phyloP scores from a whole-genome alignment of 768 basidiomycete species.

The Jaapia argillacea region DNA sequence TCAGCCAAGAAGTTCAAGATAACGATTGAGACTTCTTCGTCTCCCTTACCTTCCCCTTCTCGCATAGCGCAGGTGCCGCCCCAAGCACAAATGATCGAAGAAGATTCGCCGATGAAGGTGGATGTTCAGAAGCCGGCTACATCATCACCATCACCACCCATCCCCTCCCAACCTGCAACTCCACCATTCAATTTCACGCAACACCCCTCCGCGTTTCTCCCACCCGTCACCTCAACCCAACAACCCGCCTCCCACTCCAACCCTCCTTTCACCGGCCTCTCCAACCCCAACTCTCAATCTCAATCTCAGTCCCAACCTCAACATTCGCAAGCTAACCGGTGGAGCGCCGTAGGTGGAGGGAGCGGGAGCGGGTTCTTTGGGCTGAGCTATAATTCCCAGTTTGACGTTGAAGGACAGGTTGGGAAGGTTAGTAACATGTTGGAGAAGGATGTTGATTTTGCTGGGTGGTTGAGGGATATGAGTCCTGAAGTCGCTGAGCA shows the following conservation, averaged over 20 bases:
- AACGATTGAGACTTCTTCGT: not conserved
- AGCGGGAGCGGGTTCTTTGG: constrained; percentile 21
- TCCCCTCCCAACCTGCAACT: not conserved
- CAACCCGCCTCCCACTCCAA: constrained; percentile 6
- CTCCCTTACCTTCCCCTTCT: not conserved
- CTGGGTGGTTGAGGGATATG: constrained; percentile 38
- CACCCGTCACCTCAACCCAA: constrained; percentile 28
- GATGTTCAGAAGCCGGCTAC: not conserved
- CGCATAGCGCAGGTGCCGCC: not conserved
- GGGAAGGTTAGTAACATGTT: constrained; percentile 43
- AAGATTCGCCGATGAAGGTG: not conserved
- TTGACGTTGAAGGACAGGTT: constrained; percentile 45
- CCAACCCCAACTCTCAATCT: not conserved
- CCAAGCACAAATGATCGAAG: not conserved
- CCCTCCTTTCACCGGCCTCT: constrained; percentile 9
- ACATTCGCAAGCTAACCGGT: not conserved
- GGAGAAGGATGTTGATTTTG: constrained; percentile 49
- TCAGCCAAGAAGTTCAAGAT: not conserved
- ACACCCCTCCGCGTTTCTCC: constrained; percentile 24
- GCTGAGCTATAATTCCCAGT: constrained; percentile 46
- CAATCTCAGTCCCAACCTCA: not conserved
- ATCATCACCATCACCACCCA: not conserved
- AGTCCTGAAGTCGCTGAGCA: not conserved
- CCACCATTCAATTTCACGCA: constrained; percentile 22
- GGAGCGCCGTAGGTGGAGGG: no score